Base-by-base conservation (phyloP, 2,329 filamentous ascomycete genomes). In the Colletotrichum acutatum region DNA sequence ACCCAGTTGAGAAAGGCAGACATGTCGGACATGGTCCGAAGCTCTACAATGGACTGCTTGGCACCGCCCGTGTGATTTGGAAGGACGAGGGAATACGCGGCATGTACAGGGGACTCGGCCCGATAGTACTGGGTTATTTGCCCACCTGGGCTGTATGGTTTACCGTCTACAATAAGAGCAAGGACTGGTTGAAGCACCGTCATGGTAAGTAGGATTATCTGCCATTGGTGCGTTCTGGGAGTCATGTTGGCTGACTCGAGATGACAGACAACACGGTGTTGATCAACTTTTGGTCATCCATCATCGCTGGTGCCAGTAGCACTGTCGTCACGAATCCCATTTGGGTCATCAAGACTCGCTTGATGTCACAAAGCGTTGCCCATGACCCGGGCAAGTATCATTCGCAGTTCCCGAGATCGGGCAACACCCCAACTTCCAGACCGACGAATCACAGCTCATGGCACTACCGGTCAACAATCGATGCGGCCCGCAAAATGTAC, bases 131-230 rank as follows among this genome's bases (percentile, higher is more conserved):
- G 80, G 97, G 97, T 14, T 99, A 99, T 83, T 85, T 99, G 73
- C 97, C 97, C 5, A 99, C 97, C 0, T 99, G 97, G 97, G 97
- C 96, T 28, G 96, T 99, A 65, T 99, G 97, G 88, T 94, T 99
- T 83, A 97, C 95, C 26, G 94, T 98, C 49, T 99, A 99, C 83
- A 97, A 98, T 82, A 93, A 93, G 80, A 94, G 94, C 79, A 97
- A 97, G 82, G 90, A 90, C 64, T 92, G 90, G 78, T 89, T 95
- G 81, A 90, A 90, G 76, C 86, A 92, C 65, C 86, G 91, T 75
- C 89, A 92, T 79, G 89, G 92, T 93, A 85, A 42, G 62, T 46
- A 14, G 19, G 54, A 58, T 28, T 30, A 9, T 22, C 37, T 76
- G 85, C 79, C n/a, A 4, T 16, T 26, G 16, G 58, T 24, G 26